Evolutionary conservation across 192 early-diverging fungal species (phyloP).

Genomic region (Powellomyces hirtus): DNA sequence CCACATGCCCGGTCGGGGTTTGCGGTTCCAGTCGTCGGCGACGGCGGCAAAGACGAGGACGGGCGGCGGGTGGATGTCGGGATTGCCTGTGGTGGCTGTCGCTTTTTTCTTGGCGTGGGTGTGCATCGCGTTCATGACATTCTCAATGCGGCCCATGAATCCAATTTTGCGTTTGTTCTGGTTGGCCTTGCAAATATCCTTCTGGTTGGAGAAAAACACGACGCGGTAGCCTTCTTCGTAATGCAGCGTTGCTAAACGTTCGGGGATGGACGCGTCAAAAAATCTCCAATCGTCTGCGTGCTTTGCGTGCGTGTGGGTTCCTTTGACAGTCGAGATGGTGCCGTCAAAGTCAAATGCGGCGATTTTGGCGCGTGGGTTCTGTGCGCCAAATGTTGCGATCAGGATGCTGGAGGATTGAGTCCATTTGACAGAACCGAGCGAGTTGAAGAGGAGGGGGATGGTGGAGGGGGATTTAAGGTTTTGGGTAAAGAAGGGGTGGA

Average conservation of each 20-base stretch:
- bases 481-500: constrained; percentile 4
- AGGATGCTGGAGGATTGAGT: neutral
- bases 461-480: neutral
- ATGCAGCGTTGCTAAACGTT: constrained; percentile 56
- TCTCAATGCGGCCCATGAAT: constrained; percentile 36
- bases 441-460: neutral
- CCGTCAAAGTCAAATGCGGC: constrained; percentile 77
- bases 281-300: constrained; percentile 80
- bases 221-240: constrained; percentile 60
- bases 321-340: constrained; percentile 70
- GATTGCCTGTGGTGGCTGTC: too few relatives aligned
- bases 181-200: constrained; percentile 42
- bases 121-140: constrained; percentile 45
- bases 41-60: constrained; percentile 71
- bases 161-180: constrained; percentile 17
- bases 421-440: constrained; percentile 9
- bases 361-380: constrained; percentile 41
- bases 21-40: constrained; percentile 67
- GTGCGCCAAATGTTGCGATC: neutral
- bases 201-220: constrained; percentile 76
- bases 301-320: constrained; percentile 61
- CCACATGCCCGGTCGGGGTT: constrained; percentile 75
- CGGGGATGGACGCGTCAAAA: constrained; percentile 55
- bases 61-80: too few relatives aligned
- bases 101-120: constrained; percentile 9